These are phyloP conservation scores for Rhizophora mangle DNA, from an alignment of 345 rosid genomes.

Conservation along the genomic window DNA sequence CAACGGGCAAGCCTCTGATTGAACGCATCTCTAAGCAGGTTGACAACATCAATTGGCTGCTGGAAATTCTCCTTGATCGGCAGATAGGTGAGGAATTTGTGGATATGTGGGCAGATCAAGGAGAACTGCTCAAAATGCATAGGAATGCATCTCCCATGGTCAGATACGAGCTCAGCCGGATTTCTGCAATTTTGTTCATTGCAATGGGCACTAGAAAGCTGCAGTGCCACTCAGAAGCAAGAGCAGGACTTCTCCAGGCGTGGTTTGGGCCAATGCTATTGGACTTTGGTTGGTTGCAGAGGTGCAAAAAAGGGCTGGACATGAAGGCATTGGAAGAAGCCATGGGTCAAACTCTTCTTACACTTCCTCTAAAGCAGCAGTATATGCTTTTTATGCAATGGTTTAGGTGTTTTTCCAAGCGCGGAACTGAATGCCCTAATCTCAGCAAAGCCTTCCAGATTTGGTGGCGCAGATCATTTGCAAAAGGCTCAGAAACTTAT, in stretches of 20 bases:
- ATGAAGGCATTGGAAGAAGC: conserved; percentile 79
- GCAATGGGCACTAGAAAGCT: conserved; percentile 85
- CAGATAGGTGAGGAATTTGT: conserved; percentile 89
- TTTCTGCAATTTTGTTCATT: conserved; percentile 61
- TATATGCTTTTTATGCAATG: conserved; percentile 80
- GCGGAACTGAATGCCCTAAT: conserved; percentile 80
- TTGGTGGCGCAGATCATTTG: conserved; percentile 95
- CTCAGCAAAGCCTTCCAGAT: conserved; percentile 90
- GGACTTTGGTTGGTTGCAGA: conserved; percentile 91
- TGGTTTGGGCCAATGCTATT: conserved; percentile 83
- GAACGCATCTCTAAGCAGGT: conserved; percentile 75
- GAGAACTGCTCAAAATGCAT: conserved; percentile 50
- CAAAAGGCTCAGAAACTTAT: conserved; percentile 65
- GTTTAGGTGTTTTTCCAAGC: conserved; percentile 82
- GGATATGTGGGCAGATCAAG: conserved; percentile 65
- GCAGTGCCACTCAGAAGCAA: conserved; percentile 63
- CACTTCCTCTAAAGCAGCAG: conserved; percentile 71
- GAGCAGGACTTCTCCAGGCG: conserved; percentile 56
- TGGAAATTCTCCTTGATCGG: conserved; percentile 71
- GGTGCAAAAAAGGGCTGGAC: conserved; percentile 85
- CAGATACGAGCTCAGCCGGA: conserved; percentile 81
- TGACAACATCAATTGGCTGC: conserved; percentile 79
- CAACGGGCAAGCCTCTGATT: conserved; percentile 51
- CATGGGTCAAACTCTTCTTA: conserved; percentile 82
- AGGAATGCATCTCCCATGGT: conserved; percentile 75